Conservation (phyloP, 257 asterid species). For the Eucommia ulmoides region DNA sequence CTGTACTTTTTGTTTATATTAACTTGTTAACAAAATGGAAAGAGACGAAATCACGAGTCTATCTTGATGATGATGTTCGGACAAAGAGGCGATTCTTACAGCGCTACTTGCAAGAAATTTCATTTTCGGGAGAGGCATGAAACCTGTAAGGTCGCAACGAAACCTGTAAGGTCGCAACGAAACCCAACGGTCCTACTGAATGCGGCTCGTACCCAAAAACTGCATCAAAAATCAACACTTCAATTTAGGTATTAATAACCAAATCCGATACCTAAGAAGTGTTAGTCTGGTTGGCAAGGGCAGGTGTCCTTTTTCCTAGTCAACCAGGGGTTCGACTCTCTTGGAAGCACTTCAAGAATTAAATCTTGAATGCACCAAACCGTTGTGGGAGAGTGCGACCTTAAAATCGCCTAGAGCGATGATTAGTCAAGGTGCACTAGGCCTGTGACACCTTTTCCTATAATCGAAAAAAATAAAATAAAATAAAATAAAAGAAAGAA, state of each 20-base stretch:
- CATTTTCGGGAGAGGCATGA: conserved; percentile 66
- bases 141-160: conserved; percentile 72
- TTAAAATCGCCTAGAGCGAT: no score
- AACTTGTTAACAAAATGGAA: neutral
- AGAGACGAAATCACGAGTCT: neutral
- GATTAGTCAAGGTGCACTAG: no score
- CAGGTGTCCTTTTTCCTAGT: no score
- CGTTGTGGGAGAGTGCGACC: no score
- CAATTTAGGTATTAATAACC: no score
- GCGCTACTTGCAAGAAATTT: conserved; percentile 91
- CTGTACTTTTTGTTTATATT: neutral
- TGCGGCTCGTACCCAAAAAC: conserved; percentile 97
- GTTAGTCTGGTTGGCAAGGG: no score
- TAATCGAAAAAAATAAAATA: neutral
- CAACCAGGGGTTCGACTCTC: no score
- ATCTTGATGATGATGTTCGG: neutral
- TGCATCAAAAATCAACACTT: conserved; percentile 26
- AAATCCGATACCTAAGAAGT: no score
- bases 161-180: conserved; percentile 75
- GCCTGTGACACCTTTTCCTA: no score
- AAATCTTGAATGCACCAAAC: no score
- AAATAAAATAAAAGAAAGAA: neutral
- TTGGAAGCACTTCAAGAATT: no score
- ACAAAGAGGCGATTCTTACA: conserved; percentile 34
- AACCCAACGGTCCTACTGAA: conserved; percentile 95